Evolutionary conservation across 2,329 filamentous ascomycete genomes (phyloP).

Genomic region (Scytalidium sp.): DNA sequence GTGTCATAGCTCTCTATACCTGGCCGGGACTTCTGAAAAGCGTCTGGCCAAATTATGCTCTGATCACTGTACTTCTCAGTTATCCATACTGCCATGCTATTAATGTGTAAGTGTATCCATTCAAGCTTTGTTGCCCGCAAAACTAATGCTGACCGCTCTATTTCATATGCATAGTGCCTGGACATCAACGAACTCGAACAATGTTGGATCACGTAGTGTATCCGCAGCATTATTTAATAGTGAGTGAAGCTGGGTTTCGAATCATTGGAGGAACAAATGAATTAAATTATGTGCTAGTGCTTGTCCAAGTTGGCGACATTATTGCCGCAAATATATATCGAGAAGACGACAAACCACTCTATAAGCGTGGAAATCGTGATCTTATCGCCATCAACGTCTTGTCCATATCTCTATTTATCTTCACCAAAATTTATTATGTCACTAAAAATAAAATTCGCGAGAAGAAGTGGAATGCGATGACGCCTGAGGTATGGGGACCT

Average conservation of each 20-base stretch:
- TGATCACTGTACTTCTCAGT: conserved; percentile 17
- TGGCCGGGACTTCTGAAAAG: not conserved
- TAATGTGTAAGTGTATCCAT: too few relatives aligned
- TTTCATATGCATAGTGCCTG: too few relatives aligned
- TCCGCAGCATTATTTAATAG: conserved; percentile 36
- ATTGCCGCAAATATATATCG: conserved; percentile 46
- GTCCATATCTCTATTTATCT: conserved; percentile 30
- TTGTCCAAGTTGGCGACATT: conserved; percentile 41
- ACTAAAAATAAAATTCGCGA: conserved; percentile 32
- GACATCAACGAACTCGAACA: conserved; percentile 32
- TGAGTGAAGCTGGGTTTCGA: conserved; percentile 32
- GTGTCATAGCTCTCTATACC: conserved; percentile 25
- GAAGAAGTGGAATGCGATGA: conserved; percentile 14
- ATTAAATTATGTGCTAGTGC: conserved; percentile 38
- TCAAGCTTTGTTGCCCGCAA: too few relatives aligned
- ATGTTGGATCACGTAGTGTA: conserved; percentile 35
- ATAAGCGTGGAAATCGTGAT: conserved; percentile 36
- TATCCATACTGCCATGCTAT: too few relatives aligned
- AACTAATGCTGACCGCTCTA: too few relatives aligned
- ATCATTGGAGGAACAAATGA: conserved; percentile 30
- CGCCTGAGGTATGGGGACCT: too few relatives aligned
- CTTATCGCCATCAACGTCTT: conserved; percentile 29
- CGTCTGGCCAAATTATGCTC: conserved; percentile 29
- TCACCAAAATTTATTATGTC: conserved; percentile 37
- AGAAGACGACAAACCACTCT: conserved; percentile 41